A percentile compares a stretch with the other conserved stretches of the same genome.
phyloP scores from a whole-genome alignment of 2,329 filamentous ascomycete species.

The Macrophomina pseudophaseolina region DNA sequence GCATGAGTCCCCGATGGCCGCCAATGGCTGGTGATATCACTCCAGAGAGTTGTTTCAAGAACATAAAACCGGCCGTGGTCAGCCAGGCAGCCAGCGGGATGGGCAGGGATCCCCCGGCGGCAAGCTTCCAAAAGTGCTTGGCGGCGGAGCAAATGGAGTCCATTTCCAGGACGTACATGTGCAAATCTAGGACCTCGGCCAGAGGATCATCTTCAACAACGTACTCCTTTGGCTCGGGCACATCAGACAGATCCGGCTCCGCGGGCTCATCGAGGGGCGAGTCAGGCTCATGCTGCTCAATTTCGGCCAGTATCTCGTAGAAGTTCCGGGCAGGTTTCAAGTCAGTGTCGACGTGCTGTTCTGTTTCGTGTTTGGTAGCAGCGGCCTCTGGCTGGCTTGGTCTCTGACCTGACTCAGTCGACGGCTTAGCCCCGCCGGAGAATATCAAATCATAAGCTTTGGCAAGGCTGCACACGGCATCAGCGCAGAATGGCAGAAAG shows the following conservation, averaged over 20 bases:
- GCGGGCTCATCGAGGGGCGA: not conserved
- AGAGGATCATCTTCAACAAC: conserved; percentile 26
- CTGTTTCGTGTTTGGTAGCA: not conserved
- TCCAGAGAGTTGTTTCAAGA: not conserved
- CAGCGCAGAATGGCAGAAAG: not conserved
- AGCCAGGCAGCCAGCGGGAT: conserved; percentile 27
- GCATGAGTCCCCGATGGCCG: not conserved
- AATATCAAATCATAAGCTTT: conserved; percentile 15
- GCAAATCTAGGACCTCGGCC: conserved; percentile 17
- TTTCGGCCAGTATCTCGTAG: conserved; percentile 8
- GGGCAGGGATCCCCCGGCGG: conserved; percentile 2
- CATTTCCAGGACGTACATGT: conserved; percentile 23
- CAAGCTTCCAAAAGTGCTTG: conserved; percentile 21
- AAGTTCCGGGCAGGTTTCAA: not conserved
- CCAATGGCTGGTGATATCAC: conserved; percentile 7
- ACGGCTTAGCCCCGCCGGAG: not conserved
- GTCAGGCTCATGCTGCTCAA: not conserved
- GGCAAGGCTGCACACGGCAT: not conserved
- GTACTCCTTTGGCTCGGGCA: conserved; percentile 11
- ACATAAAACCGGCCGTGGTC: conserved; percentile 15
- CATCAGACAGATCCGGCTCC: not conserved
- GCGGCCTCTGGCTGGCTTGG: not conserved
- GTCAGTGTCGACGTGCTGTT: not conserved
- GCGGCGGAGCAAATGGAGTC: conserved; percentile 18
- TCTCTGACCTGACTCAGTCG: not conserved